Evolutionary conservation across 2,329 filamentous ascomycete genomes (phyloP).

Genomic region (Beauveria scarabaeidicola): DNA sequence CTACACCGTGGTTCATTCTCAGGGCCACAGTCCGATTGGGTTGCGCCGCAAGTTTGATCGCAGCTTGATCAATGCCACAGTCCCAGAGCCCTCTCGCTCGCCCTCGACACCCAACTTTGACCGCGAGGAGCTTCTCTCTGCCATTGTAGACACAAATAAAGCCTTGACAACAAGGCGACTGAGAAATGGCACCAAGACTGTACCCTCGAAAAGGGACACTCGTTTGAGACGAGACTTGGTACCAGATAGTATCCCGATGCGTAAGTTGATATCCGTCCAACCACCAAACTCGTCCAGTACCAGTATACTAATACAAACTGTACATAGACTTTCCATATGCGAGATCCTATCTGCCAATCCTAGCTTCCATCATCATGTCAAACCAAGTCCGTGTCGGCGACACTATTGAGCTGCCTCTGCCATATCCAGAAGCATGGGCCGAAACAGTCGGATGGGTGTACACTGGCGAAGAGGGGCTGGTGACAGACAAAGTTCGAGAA

Average conservation of each 20-base stretch:
- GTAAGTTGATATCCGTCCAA: slow-evolving; percentile 9
- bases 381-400: slow-evolving; percentile 44
- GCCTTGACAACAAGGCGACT: background rate
- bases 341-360: slow-evolving; percentile 37
- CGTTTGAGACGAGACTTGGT: slow-evolving; percentile 9
- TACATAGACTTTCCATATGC: slow-evolving; percentile 23
- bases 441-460: slow-evolving; percentile 49
- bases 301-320: background rate
- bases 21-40: slow-evolving; percentile 35
- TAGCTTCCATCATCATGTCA: slow-evolving; percentile 47
- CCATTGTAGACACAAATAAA: background rate
- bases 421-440: slow-evolving; percentile 46
- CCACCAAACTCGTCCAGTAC: background rate
- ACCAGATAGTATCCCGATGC: slow-evolving; percentile 15
- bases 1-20: slow-evolving; percentile 22
- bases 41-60: slow-evolving; percentile 44
- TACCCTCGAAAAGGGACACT: background rate
- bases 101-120: slow-evolving; percentile 15
- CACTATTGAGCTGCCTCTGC: slow-evolving; percentile 48
- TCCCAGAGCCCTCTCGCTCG: slow-evolving; percentile 27
- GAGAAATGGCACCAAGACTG: background rate
- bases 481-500: slow-evolving; percentile 37
- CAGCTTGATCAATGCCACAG: slow-evolving; percentile 35
- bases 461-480: slow-evolving; percentile 35
- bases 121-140: slow-evolving; percentile 13